phyloP scores from a whole-genome alignment of 768 basidiomycete species.

The Panus rudis region DNA sequence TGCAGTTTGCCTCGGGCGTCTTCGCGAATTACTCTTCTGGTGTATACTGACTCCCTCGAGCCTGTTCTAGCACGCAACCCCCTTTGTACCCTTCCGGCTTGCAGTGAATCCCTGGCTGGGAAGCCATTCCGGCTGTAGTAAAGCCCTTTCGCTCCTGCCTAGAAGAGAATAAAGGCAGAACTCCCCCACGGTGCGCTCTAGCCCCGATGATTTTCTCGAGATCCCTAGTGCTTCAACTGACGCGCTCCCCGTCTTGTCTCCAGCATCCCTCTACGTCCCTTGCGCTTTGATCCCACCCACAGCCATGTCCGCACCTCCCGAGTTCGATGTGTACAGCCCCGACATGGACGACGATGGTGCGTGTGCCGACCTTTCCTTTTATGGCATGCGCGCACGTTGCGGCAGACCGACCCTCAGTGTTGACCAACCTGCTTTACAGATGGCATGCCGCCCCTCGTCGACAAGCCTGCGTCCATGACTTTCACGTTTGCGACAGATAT shows the following conservation, averaged over 20 bases:
- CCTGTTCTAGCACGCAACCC: no score
- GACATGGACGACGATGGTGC: conserved; percentile 32
- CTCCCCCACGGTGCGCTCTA: conserved; percentile 17
- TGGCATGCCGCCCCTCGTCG: conserved; percentile 37
- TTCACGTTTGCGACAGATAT: conserved; percentile 62
- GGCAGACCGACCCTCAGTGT: no score
- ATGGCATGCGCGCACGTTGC: conserved; percentile 12
- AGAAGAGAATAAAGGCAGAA: conserved; percentile 24
- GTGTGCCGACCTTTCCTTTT: conserved; percentile 11
- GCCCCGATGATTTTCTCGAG: conserved; percentile 14
- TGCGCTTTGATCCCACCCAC: neutral
- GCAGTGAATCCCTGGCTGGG: no score
- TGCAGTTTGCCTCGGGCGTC: no score
- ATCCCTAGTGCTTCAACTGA: conserved; percentile 5
- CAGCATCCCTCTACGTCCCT: conserved; percentile 5
- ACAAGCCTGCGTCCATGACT: conserved; percentile 43
- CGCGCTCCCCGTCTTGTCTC: conserved; percentile 9
- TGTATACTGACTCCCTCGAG: no score
- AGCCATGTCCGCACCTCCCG: conserved; percentile 6
- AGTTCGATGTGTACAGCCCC: no score
- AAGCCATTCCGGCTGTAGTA: no score
- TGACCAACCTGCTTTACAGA: conserved; percentile 16
- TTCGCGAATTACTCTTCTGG: no score
- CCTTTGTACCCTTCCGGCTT: no score
- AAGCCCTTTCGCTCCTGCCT: no score